Evolutionary conservation across 2,329 filamentous ascomycete genomes (phyloP).

Genomic region (Colletotrichum musae): DNA sequence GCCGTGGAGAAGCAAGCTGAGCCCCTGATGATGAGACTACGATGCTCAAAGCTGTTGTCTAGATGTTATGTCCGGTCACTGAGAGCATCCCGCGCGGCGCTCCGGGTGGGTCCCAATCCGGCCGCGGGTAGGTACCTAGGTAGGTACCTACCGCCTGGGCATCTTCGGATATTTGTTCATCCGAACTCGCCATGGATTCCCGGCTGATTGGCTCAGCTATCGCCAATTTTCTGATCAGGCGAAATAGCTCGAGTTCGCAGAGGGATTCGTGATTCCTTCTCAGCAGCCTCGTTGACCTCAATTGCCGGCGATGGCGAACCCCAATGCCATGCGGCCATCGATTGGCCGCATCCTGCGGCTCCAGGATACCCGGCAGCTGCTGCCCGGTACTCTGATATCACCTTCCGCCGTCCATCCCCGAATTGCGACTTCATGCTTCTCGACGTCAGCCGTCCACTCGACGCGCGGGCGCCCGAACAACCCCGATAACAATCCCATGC

Average conservation of each 20-base stretch:
- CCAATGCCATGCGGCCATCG: conserved; percentile 48
- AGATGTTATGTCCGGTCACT: too few relatives aligned
- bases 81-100: too few relatives aligned
- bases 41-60: too few relatives aligned
- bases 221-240: conserved; percentile 34
- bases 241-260: conserved; percentile 35
- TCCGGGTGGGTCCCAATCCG: too few relatives aligned
- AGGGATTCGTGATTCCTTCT: conserved; percentile 28
- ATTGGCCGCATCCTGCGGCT: conserved; percentile 48
- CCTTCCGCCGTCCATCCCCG: conserved; percentile 21
- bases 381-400: conserved; percentile 14
- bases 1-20: too few relatives aligned
- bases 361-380: conserved; percentile 27
- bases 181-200: conserved; percentile 16
- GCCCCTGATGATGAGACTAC: too few relatives aligned
- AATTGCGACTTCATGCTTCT: conserved; percentile 56
- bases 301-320: conserved; percentile 48
- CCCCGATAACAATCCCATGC: conserved; percentile 82
- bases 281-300: conserved; percentile 32
- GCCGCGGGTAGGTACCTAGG: too few relatives aligned
- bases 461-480: conserved; percentile 57
- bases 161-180: conserved; percentile 30
- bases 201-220: conserved; percentile 30
- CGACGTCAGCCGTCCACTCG: conserved; percentile 67
- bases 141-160: background rate